Percentiles rank a stretch among this genome's conserved stretches.
phyloP scores from a whole-genome alignment of 257 asterid species.

The Nicotiana noctiflora region DNA sequence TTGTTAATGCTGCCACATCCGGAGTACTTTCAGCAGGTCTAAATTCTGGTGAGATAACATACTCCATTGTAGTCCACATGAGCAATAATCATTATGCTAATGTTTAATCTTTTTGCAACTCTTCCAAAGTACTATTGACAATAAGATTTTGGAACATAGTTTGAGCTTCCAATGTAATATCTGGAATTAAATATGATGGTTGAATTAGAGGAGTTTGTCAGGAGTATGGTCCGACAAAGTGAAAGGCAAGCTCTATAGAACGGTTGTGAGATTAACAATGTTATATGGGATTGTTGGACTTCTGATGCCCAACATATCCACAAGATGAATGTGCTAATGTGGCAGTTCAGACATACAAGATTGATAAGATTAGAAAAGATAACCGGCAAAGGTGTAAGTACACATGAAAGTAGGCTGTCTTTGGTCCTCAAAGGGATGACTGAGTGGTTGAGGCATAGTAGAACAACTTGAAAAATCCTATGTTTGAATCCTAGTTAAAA shows the following conservation, averaged over 20 bases:
- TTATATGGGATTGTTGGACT: background rate
- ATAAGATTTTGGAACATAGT: background rate
- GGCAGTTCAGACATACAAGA: background rate
- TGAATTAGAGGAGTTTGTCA: background rate
- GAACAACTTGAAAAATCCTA: background rate
- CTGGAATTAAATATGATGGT: background rate
- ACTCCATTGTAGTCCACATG: background rate
- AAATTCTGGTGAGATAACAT: constrained; percentile 45
- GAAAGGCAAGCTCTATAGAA: background rate
- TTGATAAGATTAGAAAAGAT: background rate
- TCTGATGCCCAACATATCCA: background rate
- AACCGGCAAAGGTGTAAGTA: background rate
- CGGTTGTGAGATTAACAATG: background rate
- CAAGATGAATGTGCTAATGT: background rate
- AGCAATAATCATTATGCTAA: background rate
- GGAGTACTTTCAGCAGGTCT: constrained; percentile 88
- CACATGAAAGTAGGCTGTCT: background rate
- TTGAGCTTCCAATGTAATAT: background rate
- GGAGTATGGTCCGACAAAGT: background rate
- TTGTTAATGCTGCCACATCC: constrained; percentile 88
- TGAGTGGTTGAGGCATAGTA: background rate
- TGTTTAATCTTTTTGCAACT: background rate
- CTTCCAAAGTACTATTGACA: background rate
- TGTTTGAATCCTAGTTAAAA: background rate
- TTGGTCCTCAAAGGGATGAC: background rate